These are phyloP conservation scores for Protomyces pachydermus DNA, from an alignment of 1,139 yeast genomes.

Conservation along the genomic window DNA sequence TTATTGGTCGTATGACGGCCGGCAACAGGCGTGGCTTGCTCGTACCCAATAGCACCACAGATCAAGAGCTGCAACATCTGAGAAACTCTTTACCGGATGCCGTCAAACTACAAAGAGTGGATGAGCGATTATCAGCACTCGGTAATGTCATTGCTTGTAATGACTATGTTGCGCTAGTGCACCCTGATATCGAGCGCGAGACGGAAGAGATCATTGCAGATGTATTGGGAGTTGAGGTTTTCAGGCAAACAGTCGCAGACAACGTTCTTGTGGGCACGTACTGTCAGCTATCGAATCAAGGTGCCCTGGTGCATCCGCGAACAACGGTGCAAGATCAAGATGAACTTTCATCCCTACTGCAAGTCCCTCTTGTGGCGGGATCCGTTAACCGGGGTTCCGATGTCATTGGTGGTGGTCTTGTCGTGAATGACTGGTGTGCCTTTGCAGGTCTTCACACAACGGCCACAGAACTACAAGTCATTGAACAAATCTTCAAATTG, in stretches of 20 bases:
- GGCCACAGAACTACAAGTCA: slow-evolving; percentile 95
- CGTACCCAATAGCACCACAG: slow-evolving; percentile 98
- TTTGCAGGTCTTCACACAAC: slow-evolving; percentile 97
- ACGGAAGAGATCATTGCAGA: slow-evolving; percentile 98
- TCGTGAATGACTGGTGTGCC: slow-evolving; percentile 96
- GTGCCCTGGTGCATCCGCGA: slow-evolving; percentile 97
- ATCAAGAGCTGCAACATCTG: slow-evolving; percentile 95
- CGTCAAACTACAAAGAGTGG: slow-evolving; percentile 94
- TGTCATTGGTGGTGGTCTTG: slow-evolving; percentile 98
- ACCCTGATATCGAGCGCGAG: slow-evolving; percentile 98
- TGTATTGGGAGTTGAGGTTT: slow-evolving; percentile 97
- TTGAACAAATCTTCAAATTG: slow-evolving; percentile 90
- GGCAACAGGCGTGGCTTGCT: slow-evolving; percentile 96
- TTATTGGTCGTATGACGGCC: slow-evolving; percentile 96
- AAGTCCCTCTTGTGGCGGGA: slow-evolving; percentile 98
- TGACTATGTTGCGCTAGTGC: slow-evolving; percentile 97
- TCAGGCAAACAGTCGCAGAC: slow-evolving; percentile 98
- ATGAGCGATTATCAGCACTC: slow-evolving; percentile 91
- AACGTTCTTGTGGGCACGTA: slow-evolving; percentile 96
- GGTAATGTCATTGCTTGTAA: slow-evolving; percentile 98
- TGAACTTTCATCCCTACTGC: slow-evolving; percentile 88
- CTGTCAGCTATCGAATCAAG: slow-evolving; percentile 91
- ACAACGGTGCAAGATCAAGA: slow-evolving; percentile 97
- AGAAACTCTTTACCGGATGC: slow-evolving; percentile 96
- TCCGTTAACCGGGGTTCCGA: slow-evolving; percentile 90